phyloP scores from a whole-genome alignment of 2,329 filamentous ascomycete species.

The Periconia digitata region DNA sequence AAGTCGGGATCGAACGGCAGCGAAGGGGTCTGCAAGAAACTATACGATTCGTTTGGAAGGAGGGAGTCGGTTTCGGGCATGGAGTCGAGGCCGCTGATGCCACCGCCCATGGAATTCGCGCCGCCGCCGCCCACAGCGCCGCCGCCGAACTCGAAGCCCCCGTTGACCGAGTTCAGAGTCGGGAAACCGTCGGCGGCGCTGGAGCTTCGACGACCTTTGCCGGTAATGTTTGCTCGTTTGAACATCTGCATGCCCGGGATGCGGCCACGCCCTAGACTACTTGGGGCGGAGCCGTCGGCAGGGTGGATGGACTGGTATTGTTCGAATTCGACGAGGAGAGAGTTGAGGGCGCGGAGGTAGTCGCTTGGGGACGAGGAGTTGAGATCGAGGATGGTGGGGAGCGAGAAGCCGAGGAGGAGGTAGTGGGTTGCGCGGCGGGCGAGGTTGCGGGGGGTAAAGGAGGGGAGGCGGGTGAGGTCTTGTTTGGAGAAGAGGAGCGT shows the following conservation, averaged over 20 bases:
- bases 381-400: slow-evolving; percentile 87
- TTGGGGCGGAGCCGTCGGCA: slow-evolving; percentile 69
- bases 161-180: slow-evolving; percentile 18
- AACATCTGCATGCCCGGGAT: slow-evolving; percentile 57
- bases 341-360: slow-evolving; percentile 83
- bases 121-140: neutral
- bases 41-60: slow-evolving; percentile 77
- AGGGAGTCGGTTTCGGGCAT: slow-evolving; percentile 36
- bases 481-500: slow-evolving; percentile 86
- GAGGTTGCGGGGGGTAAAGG: slow-evolving; percentile 81
- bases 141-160: neutral
- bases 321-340: slow-evolving; percentile 87
- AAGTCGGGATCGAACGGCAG: slow-evolving; percentile 97
- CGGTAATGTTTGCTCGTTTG: slow-evolving; percentile 46
- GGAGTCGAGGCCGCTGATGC: slow-evolving; percentile 32
- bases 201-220: slow-evolving; percentile 55
- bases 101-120: slow-evolving; percentile 32
- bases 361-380: slow-evolving; percentile 78
- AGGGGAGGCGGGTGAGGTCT: slow-evolving; percentile 79
- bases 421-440: slow-evolving; percentile 91
- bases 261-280: slow-evolving; percentile 73
- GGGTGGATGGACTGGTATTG: slow-evolving; percentile 86
- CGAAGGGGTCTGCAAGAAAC: slow-evolving; percentile 83
- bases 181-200: slow-evolving; percentile 54
- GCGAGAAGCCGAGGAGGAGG: slow-evolving; percentile 85